These are phyloP conservation scores for Paecilomyces fulvus DNA, from an alignment of 2,329 filamentous ascomycete species.

Conservation along the genomic window DNA sequence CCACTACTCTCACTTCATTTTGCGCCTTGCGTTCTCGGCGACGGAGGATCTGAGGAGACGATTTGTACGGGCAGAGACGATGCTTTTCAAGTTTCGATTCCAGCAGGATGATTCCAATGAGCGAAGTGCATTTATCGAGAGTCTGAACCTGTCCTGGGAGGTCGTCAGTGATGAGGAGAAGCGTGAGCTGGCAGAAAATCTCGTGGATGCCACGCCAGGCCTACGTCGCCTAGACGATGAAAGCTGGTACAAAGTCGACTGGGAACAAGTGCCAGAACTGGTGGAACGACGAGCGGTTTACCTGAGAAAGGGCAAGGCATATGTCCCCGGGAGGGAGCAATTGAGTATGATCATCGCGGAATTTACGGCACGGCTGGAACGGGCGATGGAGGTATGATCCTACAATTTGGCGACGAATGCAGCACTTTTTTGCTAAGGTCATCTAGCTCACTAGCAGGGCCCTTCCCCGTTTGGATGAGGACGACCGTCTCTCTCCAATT, in stretches of 20 bases:
- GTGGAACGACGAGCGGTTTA: conserved; percentile 73
- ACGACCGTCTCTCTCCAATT: conserved; percentile 76
- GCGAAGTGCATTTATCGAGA: conserved; percentile 65
- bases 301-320: conserved; percentile 74
- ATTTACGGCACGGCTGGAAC: conserved; percentile 71
- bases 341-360: conserved; percentile 81
- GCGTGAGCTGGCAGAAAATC: conserved; percentile 53
- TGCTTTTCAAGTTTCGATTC: conserved; percentile 78
- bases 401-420: neutral
- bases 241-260: conserved; percentile 93
- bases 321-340: conserved; percentile 80
- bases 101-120: conserved; percentile 68
- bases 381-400: conserved; percentile 62
- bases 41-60: conserved; percentile 84
- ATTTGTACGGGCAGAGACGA: conserved; percentile 78
- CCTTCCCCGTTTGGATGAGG: conserved; percentile 86
- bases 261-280: conserved; percentile 84
- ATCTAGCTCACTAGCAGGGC: conserved; percentile 75
- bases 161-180: conserved; percentile 72
- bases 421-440: neutral
- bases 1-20: conserved; percentile 96
- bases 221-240: conserved; percentile 59
- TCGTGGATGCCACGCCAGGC: conserved; percentile 50
- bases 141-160: conserved; percentile 76
- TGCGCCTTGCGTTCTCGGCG: conserved; percentile 82